Conservation (phyloP, 176 grass and related monocot genomes). For the Carex pumila region DNA sequence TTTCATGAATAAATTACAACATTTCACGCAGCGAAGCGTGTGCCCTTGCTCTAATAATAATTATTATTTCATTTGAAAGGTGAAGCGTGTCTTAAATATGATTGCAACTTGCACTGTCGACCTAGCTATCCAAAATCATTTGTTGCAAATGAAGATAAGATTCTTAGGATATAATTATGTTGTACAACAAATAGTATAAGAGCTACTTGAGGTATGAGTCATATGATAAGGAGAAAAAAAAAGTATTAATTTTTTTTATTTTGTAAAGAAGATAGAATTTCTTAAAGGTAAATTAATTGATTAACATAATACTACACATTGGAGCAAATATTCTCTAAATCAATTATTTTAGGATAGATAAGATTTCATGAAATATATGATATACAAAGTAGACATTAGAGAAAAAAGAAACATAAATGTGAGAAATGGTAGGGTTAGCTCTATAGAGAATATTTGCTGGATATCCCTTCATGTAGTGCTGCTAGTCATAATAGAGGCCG, state of each 20-base stretch:
- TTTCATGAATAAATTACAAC: too few species aligned
- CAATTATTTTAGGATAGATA: not conserved
- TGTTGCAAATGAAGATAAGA: not conserved
- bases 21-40: too few species aligned
- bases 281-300: not conserved
- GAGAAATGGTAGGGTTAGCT: not conserved
- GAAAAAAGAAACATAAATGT: not conserved
- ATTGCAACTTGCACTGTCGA: not conserved
- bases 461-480: conserved; percentile 18
- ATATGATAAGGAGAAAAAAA: not conserved
- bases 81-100: not conserved
- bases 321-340: not conserved
- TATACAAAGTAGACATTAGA: not conserved
- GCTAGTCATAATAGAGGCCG: conserved; percentile 9
- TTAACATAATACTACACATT: not conserved
- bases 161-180: not conserved
- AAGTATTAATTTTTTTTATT: not conserved
- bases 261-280: not conserved
- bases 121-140: not conserved
- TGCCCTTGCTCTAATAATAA: too few species aligned
- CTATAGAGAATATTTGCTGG: conserved; percentile 15
- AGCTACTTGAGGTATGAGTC: not conserved
- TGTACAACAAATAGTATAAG: not conserved
- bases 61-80: too few species aligned
- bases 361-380: conserved; percentile 9